Evolutionary conservation across 139 green algal genomes (phyloP), one percentile per base, ranked within the genome.

Genomic region (Trebouxia sp.): DNA sequence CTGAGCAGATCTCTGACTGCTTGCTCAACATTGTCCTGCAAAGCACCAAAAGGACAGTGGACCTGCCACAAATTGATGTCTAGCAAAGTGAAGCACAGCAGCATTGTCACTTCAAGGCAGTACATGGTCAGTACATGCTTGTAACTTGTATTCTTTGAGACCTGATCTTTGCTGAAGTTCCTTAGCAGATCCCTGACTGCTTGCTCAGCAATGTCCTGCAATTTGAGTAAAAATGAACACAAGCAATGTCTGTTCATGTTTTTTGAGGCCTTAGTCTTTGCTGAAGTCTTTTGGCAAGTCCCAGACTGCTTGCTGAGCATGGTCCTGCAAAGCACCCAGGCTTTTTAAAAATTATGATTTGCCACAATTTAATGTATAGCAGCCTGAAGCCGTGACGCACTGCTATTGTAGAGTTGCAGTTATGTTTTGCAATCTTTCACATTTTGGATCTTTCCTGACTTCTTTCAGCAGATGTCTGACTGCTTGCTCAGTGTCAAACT

Each of bases 181-280:
- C 80, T 28, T 53, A 97, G 86, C 94, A 97, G 97, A 32, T 93
- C 85, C 12, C 94, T 85, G 39, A 98, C 95, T 4, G 91, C 88
- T 10, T 83, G 74, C 87, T 98, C 95, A 1, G 94, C 93, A 85
- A 95, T 95, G 26, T 83, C 84, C 87, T 87, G 82, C 48, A 81
- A n/a, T n/a, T n/a, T n/a, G n/a, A n/a, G n/a, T n/a, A n/a, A n/a
- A n/a, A n/a, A n/a, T n/a, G n/a, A n/a, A n/a, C n/a, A n/a, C n/a
- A n/a, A n/a, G n/a, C n/a, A n/a, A n/a, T n/a, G n/a, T n/a, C n/a
- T n/a, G n/a, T n/a, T n/a, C n/a, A n/a, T n/a, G n/a, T 75, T 96
- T 91, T 0, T 90, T 80, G 55, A 98, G 82, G 26, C 88, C 88
- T 84, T 92, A 87, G 30, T 83, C 55, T 35, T 79, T n/a, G 6